Conservation (phyloP, 2,329 filamentous ascomycete species). For the Xylaria sp. region DNA sequence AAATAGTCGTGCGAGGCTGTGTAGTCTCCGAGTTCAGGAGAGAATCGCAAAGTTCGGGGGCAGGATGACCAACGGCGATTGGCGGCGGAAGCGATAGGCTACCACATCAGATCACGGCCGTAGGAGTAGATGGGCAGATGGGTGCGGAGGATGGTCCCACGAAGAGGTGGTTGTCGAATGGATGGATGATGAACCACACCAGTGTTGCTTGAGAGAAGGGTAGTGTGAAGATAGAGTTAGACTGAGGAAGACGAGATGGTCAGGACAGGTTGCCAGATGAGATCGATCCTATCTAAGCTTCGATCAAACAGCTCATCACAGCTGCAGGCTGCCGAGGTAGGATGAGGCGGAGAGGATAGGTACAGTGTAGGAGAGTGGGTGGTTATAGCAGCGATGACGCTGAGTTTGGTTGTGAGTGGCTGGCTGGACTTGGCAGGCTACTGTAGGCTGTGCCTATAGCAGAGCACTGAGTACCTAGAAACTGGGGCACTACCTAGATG, state of each 20-base stretch:
- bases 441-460: not conserved
- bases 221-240: not conserved
- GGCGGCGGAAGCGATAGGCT: conserved; percentile 16
- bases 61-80: not conserved
- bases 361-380: not conserved
- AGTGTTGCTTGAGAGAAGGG: not conserved
- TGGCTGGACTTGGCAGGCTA: not conserved
- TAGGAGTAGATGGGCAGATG: not conserved
- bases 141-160: not conserved
- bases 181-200: not conserved
- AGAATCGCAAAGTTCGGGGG: conserved; percentile 1
- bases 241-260: not conserved
- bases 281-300: not conserved
- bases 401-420: not conserved
- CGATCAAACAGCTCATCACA: conserved; percentile 6
- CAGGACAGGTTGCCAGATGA: not conserved
- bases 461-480: not conserved
- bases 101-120: conserved; percentile 17
- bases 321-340: conserved; percentile 3
- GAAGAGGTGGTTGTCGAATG: not conserved
- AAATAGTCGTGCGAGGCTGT: too few species aligned
- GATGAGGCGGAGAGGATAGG: not conserved
- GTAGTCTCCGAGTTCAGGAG: too few species aligned
- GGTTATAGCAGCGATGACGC: not conserved
- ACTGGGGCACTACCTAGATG: not conserved